Percentiles rank a stretch among this genome's conserved stretches.
Conservation (phyloP, 306 rosid species). For the Quercus ilex region DNA sequence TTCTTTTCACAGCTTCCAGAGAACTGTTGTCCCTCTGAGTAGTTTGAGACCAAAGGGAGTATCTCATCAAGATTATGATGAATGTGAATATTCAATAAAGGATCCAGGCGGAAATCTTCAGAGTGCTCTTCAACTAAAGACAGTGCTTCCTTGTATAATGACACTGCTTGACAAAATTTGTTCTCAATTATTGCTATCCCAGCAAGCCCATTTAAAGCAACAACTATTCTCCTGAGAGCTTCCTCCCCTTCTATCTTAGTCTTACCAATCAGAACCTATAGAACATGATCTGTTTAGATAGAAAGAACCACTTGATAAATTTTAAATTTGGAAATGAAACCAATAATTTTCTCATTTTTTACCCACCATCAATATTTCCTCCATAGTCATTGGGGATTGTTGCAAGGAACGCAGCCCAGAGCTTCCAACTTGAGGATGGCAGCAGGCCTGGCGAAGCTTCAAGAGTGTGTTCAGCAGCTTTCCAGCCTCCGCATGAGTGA, state of each 20-base stretch:
- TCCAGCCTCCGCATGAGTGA: slow-evolving; percentile 87
- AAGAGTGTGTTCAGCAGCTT: slow-evolving; percentile 81
- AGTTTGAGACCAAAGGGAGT: slow-evolving; percentile 48
- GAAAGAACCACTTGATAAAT: neutral
- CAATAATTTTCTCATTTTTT: slow-evolving; percentile 7
- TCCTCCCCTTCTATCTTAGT: slow-evolving; percentile 95
- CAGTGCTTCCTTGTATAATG: slow-evolving; percentile 75
- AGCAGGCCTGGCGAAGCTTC: slow-evolving; percentile 98
- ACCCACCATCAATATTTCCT: slow-evolving; percentile 81
- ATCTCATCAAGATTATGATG: slow-evolving; percentile 87
- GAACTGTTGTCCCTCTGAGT: slow-evolving; percentile 30
- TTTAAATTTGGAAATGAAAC: slow-evolving; percentile 6
- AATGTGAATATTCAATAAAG: slow-evolving; percentile 78
- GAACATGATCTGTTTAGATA: slow-evolving; percentile 28
- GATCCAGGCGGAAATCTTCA: slow-evolving; percentile 90
- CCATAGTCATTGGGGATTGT: slow-evolving; percentile 97
- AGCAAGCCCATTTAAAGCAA: slow-evolving; percentile 89
- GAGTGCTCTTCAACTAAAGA: slow-evolving; percentile 66
- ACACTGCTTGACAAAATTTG: slow-evolving; percentile 64
- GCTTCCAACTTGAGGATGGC: slow-evolving; percentile 99
- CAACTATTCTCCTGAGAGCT: slow-evolving; percentile 77
- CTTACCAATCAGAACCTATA: slow-evolving; percentile 87
- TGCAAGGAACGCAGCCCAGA: slow-evolving; percentile 94
- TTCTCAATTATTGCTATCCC: slow-evolving; percentile 66
- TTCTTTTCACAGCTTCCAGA: slow-evolving; percentile 32